A percentile compares a stretch with the other conserved stretches of the same genome.
Conservation (phyloP, 305 asterid species). For the Solanum hybrid region DNA sequence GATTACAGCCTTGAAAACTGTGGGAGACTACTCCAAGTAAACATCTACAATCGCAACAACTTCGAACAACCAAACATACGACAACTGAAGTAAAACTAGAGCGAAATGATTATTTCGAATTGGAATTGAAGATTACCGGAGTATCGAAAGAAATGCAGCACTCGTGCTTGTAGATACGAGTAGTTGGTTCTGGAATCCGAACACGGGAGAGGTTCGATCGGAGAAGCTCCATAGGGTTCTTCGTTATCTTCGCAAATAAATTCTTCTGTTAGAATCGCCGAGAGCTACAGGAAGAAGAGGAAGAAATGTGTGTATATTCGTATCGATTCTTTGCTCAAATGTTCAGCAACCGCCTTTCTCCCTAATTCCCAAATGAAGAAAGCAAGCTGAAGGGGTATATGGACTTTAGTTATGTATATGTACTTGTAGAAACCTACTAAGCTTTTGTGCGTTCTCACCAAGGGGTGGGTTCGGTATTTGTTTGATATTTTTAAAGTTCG, state of each 20-base stretch:
- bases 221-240: conserved; percentile 63
- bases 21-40: neutral
- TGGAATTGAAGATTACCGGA: conserved; percentile 44
- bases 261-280: neutral
- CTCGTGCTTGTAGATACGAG: conserved; percentile 89
- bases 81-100: neutral
- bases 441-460: neutral
- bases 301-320: neutral
- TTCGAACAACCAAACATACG: neutral
- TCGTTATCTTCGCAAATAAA: neutral
- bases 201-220: conserved; percentile 81
- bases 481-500: neutral
- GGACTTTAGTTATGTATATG: neutral
- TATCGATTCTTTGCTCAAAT: conserved; percentile 1
- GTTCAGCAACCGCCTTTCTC: conserved; percentile 1
- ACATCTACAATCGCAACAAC: neutral
- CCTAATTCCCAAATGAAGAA: neutral
- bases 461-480: neutral
- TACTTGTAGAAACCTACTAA: neutral
- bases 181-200: conserved; percentile 92
- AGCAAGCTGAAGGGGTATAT: neutral
- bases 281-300: neutral
- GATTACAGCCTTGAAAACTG: neutral
- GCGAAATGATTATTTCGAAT: neutral
- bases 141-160: conserved; percentile 91